Base-by-base conservation (phyloP, 768 basidiomycete genomes). In the Russula abietina region DNA sequence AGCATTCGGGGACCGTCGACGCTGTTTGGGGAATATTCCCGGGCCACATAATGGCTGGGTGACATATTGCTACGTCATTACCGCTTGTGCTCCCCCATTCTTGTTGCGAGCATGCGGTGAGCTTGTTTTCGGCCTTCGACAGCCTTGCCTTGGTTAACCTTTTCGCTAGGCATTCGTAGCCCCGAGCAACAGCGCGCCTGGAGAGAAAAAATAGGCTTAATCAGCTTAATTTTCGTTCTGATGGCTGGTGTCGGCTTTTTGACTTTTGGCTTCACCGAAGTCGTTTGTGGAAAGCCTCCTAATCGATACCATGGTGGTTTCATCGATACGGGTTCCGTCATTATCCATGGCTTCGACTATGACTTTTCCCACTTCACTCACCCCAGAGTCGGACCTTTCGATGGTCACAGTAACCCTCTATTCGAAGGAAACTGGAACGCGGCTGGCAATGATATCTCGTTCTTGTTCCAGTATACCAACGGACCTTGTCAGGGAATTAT, bases 161-260 rank as follows among this genome's bases (percentile, higher is more conserved):
- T 38, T 22, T 46, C 41, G 11, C 58, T 63, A 94, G 93, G 95
- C 59, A 88, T 97, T 67, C 82, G 83, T 59, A 95, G 88, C 32
- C 89, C 92, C 0, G 97, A 99, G 67, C 89, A 89, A 68, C 94
- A 97, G 73, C 85, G 93, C 54, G 97, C 97, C 48, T 99, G 95
- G 95, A 82, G 97, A 66, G 97, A 99, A 76, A 99, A 99, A 78
- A 93, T 98, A 75, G 97, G 96, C 9, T 82, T 99, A 28, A 78
- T 99, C 54, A 78, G 80, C 67, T 80, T 98, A 73, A 92, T 96
- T 70, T 72, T 82, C 17, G 5, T 74, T n/a, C 81, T 94, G 65
- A 97, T 98, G 95, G 89, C 91, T 19, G 83, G 79, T 57, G 97
- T 99, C 70, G 97, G 95, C 71, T 99, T 93, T 83, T 80, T 99